These are phyloP conservation scores for Paecilomyces niveus DNA, from an alignment of 2,329 filamentous ascomycete species.

Conservation along the genomic window DNA sequence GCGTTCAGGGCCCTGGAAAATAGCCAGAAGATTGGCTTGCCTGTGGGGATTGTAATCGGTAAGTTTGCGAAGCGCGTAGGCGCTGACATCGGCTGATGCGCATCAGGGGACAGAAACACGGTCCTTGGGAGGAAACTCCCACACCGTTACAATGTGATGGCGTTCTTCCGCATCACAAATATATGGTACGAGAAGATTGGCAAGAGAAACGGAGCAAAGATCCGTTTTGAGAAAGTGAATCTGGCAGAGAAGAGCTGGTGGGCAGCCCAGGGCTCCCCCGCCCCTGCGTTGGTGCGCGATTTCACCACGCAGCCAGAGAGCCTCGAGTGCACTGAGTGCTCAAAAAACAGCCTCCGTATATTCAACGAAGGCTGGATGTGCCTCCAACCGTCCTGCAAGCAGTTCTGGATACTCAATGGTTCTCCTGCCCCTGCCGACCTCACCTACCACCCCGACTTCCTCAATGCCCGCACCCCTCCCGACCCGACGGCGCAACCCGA, in stretches of 20 bases:
- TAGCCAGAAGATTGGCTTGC: conserved; percentile 40
- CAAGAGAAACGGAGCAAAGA: conserved; percentile 42
- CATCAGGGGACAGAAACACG: conserved; percentile 45
- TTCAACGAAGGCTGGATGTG: conserved; percentile 53
- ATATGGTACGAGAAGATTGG: conserved; percentile 58
- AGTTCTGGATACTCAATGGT: conserved; percentile 49
- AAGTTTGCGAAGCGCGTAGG: conserved; percentile 14
- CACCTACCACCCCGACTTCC: conserved; percentile 51
- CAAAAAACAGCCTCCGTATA: conserved; percentile 21
- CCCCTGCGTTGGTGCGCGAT: conserved; percentile 24
- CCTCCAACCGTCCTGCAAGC: conserved; percentile 43
- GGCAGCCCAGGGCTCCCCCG: conserved; percentile 31
- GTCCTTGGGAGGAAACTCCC: conserved; percentile 45
- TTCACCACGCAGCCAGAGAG: conserved; percentile 15
- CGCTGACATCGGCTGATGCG: conserved; percentile 11
- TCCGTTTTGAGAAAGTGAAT: conserved; percentile 60
- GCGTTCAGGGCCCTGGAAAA: conserved; percentile 38
- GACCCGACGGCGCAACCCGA: conserved; percentile 25
- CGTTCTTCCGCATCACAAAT: conserved; percentile 61
- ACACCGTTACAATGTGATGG: conserved; percentile 58
- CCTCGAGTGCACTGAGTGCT: conserved; percentile 37
- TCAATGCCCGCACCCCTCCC: conserved; percentile 47
- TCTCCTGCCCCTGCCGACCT: conserved; percentile 20
- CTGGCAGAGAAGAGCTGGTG: conserved; percentile 52
- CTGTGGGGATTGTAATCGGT: conserved; percentile 53